Base-by-base conservation (phyloP, 2,329 filamentous ascomycete genomes). In the Monilinia fructicola region DNA sequence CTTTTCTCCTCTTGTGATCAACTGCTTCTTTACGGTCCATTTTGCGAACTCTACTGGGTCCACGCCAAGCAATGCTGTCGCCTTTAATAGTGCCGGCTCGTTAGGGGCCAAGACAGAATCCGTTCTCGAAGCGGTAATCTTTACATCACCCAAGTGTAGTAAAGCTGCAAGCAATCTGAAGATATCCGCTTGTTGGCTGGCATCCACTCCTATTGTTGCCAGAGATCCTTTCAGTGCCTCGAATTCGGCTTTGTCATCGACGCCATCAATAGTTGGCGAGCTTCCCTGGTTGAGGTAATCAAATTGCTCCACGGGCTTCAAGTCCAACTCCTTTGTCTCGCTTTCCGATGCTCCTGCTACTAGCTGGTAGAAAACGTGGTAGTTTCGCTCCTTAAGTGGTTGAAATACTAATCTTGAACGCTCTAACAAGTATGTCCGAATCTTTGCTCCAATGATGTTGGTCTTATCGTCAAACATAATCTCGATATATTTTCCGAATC, bases 401-500 rank as follows among this genome's bases (percentile, higher is more conserved):
- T 99, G 95, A 79, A 98, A 99, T 23, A 98, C 95, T 74, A 99
- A 83, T 81, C 95, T 90, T 69, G 95, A 98, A 68, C 95, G 91
- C 79, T 99, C 95, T 54, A 99, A 83, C 72, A 99, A 83, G 76
- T 99, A 99, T 66, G 93, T 97, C 74, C 95, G 87, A 76, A 99
- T 99, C 82, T 96, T 96, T 66, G 95, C 95, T 73, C 95, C 95
- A 76, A 98, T 97, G 74, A 99, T 99, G 78, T 96, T 95, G 69
- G 92, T 97, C 75, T 90, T 87, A 70, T 92, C 87, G 80, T 98
- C 93, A 79, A 99, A 99, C 92, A 98, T 94, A 77, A 99, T 99
- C 81, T 99, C 95, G 74, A 99, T 98, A 79, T 99, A 99, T 84
- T 99, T 99, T 78, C 95, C 95, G 79, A 99, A 99, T 76, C 95